Conservation (phyloP, 169 alveolate species). For the Eimeria maxima region DNA sequence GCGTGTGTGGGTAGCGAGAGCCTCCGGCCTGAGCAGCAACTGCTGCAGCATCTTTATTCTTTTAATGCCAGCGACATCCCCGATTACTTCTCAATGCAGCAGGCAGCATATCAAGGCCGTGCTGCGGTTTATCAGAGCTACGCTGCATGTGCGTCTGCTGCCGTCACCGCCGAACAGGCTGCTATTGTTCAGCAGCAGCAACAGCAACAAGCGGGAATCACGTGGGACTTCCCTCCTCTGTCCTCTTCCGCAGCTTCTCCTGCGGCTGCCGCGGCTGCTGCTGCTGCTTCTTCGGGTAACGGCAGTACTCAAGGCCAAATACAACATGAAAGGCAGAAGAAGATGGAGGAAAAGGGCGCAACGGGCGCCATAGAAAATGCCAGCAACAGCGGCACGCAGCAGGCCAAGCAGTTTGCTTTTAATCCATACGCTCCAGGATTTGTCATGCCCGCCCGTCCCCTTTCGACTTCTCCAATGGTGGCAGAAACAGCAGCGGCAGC, state of each 20-base stretch:
- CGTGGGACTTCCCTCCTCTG: constrained; percentile 68
- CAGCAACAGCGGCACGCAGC: constrained; percentile 43
- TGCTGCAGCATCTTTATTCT: constrained; percentile 58
- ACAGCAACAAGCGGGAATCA: background rate
- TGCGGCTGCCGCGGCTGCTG: constrained; percentile 15
- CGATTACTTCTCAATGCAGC: constrained; percentile 67
- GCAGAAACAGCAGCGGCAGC: background rate
- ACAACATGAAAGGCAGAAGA: constrained; percentile 38
- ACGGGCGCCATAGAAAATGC: constrained; percentile 1
- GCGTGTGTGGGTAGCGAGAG: background rate
- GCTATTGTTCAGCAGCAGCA: constrained; percentile 24
- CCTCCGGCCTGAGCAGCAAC: constrained; percentile 64
- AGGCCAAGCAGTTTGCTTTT: constrained; percentile 27
- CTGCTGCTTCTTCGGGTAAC: constrained; percentile 7
- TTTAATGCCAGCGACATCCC: constrained; percentile 43
- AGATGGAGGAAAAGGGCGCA: background rate
- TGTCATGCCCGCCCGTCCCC: constrained; percentile 39
- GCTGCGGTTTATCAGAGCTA: constrained; percentile 48
- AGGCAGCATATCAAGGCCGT: constrained; percentile 62
- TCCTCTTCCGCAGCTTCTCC: background rate
- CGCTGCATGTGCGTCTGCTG: constrained; percentile 71
- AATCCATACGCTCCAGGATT: constrained; percentile 52
- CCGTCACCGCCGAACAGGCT: constrained; percentile 32
- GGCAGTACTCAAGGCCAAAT: background rate
- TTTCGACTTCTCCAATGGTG: background rate